phyloP scores from a whole-genome alignment of 2,329 filamentous ascomycete genomes.

The Colletotrichum sp. region DNA sequence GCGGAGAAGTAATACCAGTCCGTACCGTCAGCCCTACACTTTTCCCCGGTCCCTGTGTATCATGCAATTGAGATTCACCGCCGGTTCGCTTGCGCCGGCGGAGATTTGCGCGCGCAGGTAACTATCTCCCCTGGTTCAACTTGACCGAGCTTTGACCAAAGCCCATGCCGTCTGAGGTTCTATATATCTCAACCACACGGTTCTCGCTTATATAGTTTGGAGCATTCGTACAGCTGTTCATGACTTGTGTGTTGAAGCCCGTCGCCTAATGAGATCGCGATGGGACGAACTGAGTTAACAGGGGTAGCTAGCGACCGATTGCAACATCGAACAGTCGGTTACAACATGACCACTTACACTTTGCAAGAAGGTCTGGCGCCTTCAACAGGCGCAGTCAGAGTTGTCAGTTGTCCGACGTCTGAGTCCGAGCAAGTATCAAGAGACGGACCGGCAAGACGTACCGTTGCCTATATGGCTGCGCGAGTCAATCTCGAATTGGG shows the following conservation, averaged over 20 bases:
- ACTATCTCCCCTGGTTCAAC: no score
- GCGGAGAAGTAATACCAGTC: background rate
- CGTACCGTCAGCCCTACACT: background rate
- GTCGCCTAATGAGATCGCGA: no score
- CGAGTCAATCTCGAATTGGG: background rate
- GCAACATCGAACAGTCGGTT: background rate
- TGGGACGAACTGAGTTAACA: background rate
- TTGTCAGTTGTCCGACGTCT: no score
- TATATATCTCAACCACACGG: background rate
- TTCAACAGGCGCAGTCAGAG: no score
- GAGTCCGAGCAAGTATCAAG: no score
- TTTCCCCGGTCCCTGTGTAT: background rate
- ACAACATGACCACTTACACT: background rate
- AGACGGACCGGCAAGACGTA: rapidly evolving
- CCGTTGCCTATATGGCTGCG: background rate
- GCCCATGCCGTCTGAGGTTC: background rate
- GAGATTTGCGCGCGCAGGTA: background rate
- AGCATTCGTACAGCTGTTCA: no score
- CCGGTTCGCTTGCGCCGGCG: background rate
- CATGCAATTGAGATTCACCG: background rate
- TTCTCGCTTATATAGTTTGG: background rate
- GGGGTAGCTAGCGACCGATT: background rate
- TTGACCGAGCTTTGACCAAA: background rate
- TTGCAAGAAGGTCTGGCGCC: no score
- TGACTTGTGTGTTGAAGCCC: no score